Conservation (phyloP, 208 protist genomes). For the Leishmania martiniquensis region DNA sequence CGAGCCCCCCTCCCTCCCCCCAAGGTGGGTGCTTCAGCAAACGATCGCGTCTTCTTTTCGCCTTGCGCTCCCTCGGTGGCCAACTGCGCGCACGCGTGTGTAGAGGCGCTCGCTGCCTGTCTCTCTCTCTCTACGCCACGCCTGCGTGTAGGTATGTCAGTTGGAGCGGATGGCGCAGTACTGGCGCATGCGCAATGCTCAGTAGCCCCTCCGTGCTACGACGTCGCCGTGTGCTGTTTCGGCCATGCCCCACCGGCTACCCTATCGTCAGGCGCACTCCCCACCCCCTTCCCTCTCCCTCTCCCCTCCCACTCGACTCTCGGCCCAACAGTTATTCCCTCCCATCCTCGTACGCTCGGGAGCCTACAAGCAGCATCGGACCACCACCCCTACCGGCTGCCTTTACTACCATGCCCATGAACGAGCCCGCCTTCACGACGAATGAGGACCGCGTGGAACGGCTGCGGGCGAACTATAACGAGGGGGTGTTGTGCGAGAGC, state of each 20-base stretch:
- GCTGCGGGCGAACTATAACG: constrained; percentile 81
- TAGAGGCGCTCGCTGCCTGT: neutral
- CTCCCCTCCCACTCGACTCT: neutral
- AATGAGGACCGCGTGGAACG: constrained; percentile 59
- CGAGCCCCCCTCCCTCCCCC: too few species aligned
- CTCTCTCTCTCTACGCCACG: neutral
- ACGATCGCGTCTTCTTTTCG: neutral
- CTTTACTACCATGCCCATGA: constrained; percentile 50
- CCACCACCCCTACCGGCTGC: neutral
- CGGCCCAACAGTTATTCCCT: neutral
- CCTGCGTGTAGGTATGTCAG: neutral
- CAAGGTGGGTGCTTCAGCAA: neutral
- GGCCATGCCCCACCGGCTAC: too few species aligned
- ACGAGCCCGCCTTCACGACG: constrained; percentile 67
- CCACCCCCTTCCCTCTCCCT: neutral
- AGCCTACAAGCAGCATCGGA: neutral
- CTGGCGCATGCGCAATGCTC: neutral
- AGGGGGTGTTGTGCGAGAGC: constrained; percentile 66
- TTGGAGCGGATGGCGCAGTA: neutral
- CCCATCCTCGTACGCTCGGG: neutral
- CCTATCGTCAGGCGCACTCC: neutral
- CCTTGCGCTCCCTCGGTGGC: neutral
- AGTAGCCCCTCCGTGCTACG: neutral
- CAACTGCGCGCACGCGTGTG: neutral
- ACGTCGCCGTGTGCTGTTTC: neutral